Base-by-base conservation (phyloP, 257 asterid genomes). In the Ajuga chamaepitys region DNA sequence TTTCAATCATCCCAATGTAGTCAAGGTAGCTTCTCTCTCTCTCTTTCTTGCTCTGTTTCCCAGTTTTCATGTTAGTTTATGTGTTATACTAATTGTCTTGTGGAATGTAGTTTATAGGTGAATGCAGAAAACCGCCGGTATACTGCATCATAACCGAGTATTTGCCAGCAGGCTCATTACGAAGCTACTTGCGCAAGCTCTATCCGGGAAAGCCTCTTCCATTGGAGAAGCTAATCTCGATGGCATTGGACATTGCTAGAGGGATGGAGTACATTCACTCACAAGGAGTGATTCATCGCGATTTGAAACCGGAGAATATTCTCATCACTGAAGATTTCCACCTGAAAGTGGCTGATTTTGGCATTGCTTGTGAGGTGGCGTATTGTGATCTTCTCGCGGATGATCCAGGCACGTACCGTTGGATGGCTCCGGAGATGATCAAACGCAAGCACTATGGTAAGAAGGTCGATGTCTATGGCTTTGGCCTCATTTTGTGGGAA, bases 361-460 rank as follows among this genome's bases (percentile, higher is more conserved):
- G 95, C 13, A 86, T 82, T 53, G 91, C 89, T 24, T 88, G 96
- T 21, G 88, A 88, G 73, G 88, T 82, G 70, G 87, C 82, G 2
- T 66, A 68, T 37, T 84, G 96, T 74, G 93, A 88, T 71, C 77
- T 76, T 40, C 60, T 88, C 45, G 81, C 80, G 3, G 93, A 88
- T 73, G 95, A 85, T 46, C 91, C 94, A 0, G 96, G 96, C 13
- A 83, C 96, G 40, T 88, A 83, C 51, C 89, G 96, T 22, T 88
- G 95, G 95, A 87, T 87, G 95, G 95, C 95, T n/a, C 95, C 95
- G 0, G 95, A 87, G 76, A 87, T 87, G 92, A 85, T 87, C 51
- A 82, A 77, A 60, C 71, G 82, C 16, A 82, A 82, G 74, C 81
- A 70, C 48, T 82, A 84, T 14, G 83, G 87, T 28, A 62, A 75